Conservation (phyloP, 305 asterid species). For the Solanum hybrid region DNA sequence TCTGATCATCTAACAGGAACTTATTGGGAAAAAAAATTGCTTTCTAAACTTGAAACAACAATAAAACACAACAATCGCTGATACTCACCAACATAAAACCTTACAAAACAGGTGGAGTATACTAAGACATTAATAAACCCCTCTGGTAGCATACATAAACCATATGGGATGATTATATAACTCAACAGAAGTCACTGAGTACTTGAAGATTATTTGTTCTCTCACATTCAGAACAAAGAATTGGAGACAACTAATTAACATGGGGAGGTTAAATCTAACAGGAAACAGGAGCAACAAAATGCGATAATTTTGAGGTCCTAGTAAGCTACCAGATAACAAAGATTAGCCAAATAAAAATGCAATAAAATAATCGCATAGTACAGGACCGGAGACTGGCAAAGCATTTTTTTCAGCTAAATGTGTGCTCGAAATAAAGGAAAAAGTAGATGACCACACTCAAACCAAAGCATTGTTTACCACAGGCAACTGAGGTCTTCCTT, state of each 20-base stretch:
- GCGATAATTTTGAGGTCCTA: neutral
- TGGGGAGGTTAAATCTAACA: neutral
- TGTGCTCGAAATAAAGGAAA: neutral
- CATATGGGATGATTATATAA: neutral
- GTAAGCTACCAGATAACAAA: neutral
- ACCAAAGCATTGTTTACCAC: neutral
- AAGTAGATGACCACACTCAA: neutral
- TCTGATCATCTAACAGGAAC: neutral
- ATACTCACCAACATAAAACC: neutral
- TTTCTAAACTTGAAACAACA: neutral
- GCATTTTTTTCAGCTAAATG: neutral
- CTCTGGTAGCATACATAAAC: neutral
- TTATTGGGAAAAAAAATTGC: neutral
- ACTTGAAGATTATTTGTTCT: neutral
- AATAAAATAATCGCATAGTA: neutral
- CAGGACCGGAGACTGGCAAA: neutral
- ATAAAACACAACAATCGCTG: neutral
- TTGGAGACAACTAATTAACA: neutral
- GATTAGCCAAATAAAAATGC: neutral
- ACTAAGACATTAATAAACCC: neutral
- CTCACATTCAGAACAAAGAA: neutral
- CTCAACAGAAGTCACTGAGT: neutral
- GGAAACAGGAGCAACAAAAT: neutral
- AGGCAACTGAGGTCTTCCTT: neutral
- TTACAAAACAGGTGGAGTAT: neutral